Percentiles rank a stretch among this genome's conserved stretches.
phyloP scores from a whole-genome alignment of 495 filamentous ascomycete species.

The Xylaria venustula region DNA sequence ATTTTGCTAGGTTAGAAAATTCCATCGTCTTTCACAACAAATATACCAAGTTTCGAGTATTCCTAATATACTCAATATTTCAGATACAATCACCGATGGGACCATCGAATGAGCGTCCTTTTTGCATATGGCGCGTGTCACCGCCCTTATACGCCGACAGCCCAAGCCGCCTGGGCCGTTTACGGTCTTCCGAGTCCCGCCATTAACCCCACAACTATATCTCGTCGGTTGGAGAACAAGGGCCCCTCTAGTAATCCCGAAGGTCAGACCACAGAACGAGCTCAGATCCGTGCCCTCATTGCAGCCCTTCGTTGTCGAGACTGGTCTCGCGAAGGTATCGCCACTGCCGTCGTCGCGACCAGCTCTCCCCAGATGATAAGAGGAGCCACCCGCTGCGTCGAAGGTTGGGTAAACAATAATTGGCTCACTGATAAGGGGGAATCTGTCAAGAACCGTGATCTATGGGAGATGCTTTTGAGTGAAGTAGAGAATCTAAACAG shows the following conservation, averaged over 20 bases:
- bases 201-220: neutral
- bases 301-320: conserved; percentile 33
- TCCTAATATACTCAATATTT: too few species aligned
- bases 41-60: too few species aligned
- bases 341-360: conserved; percentile 43
- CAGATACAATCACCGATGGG: too few species aligned
- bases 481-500: conserved; percentile 28
- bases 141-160: conserved; percentile 33
- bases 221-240: conserved; percentile 31
- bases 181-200: conserved; percentile 15
- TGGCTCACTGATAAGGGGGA: conserved; percentile 28
- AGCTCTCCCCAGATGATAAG: conserved; percentile 46
- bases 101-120: too few species aligned
- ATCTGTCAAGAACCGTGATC: conserved; percentile 40
- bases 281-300: conserved; percentile 41
- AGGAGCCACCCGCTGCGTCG: conserved; percentile 39
- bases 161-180: conserved; percentile 38
- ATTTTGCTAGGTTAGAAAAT: too few species aligned
- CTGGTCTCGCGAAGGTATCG: conserved; percentile 40
- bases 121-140: too few species aligned
- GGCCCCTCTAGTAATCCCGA: conserved; percentile 31
- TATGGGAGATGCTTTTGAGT: conserved; percentile 43
- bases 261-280: conserved; percentile 41
- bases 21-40: too few species aligned
- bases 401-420: conserved; percentile 39